phyloP scores from a whole-genome alignment of 352 stramenopile species.

The Pythium rhizo-oryzae region DNA sequence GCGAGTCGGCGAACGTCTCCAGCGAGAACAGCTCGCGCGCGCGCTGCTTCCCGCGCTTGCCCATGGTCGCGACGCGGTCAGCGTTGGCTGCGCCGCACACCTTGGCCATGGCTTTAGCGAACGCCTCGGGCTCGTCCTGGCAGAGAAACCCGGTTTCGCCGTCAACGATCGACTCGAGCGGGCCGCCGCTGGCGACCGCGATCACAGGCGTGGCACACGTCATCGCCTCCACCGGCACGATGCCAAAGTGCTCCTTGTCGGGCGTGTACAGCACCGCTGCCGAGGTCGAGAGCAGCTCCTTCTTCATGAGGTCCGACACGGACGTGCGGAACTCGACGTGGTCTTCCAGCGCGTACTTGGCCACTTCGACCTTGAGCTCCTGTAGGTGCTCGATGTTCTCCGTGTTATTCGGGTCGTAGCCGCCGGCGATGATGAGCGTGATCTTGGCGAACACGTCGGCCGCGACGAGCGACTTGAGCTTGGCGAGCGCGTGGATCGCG shows the following conservation, averaged over 20 bases:
- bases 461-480: slow-evolving; percentile 48
- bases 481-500: slow-evolving; percentile 78
- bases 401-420: slow-evolving; percentile 94
- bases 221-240: slow-evolving; percentile 99
- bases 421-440: slow-evolving; percentile 93
- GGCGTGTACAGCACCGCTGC: slow-evolving; percentile 96
- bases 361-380: slow-evolving; percentile 87
- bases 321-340: slow-evolving; percentile 91
- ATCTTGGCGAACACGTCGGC: slow-evolving; percentile 49
- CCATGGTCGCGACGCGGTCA: slow-evolving; percentile 44
- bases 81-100: slow-evolving; percentile 45
- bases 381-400: slow-evolving; percentile 97
- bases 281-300: slow-evolving; percentile 82
- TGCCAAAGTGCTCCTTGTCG: slow-evolving; percentile 98
- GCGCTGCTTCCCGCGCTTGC: slow-evolving; percentile 48
- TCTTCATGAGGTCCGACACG: slow-evolving; percentile 88
- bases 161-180: slow-evolving; percentile 95
- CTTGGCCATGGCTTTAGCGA: slow-evolving; percentile 63
- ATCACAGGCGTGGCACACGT: slow-evolving; percentile 94
- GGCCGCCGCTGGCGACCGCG: slow-evolving; percentile 94
- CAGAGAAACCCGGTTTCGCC: slow-evolving; percentile 86
- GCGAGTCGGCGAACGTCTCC: slow-evolving; percentile 70
- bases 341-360: slow-evolving; percentile 44
- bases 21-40: slow-evolving; percentile 70
- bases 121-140: slow-evolving; percentile 55